These are phyloP conservation scores for Ruellia speciosa DNA, from an alignment of 305 asterid species.

Conservation along the genomic window DNA sequence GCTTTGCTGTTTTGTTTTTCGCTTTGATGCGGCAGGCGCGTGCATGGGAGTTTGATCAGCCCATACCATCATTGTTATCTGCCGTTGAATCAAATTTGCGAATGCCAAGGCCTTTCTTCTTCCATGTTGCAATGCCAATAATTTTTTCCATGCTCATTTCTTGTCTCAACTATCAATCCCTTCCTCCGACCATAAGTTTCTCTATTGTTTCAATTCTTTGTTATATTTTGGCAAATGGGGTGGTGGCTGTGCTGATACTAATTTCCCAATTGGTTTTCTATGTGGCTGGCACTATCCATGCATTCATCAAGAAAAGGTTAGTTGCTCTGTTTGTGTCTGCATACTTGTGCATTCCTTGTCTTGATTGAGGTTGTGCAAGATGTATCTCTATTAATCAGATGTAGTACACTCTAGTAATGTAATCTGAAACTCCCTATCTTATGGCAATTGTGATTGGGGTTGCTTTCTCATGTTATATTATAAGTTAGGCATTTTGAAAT, in stretches of 20 bases:
- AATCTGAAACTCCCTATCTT: background rate
- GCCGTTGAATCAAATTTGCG: constrained; percentile 86
- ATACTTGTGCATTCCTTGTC: background rate
- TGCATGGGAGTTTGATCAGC: constrained; percentile 83
- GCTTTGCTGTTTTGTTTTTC: constrained; percentile 68
- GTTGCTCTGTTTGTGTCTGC: constrained; percentile 23
- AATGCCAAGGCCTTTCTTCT: constrained; percentile 56
- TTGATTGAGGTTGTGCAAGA: constrained; percentile 3
- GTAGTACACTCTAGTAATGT: constrained; percentile 11
- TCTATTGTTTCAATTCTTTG: constrained; percentile 52
- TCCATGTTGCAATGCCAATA: constrained; percentile 51
- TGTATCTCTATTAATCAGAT: constrained; percentile 15
- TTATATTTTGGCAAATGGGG: constrained; percentile 76
- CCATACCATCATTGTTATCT: constrained; percentile 75
- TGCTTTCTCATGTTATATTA: constrained; percentile 17
- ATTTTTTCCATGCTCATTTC: constrained; percentile 49
- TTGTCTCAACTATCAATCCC: constrained; percentile 41
- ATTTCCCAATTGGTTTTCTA: constrained; percentile 58
- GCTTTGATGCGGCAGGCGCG: constrained; percentile 92
- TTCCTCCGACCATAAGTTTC: constrained; percentile 60
- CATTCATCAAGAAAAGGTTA: constrained; percentile 70
- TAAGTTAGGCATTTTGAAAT: constrained; percentile 27
- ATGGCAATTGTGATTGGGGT: constrained; percentile 7
- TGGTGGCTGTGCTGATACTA: constrained; percentile 46
- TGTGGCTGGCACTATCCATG: constrained; percentile 50